phyloP scores from a whole-genome alignment of 2,329 filamentous ascomycete species.

The Penicillium sp. region DNA sequence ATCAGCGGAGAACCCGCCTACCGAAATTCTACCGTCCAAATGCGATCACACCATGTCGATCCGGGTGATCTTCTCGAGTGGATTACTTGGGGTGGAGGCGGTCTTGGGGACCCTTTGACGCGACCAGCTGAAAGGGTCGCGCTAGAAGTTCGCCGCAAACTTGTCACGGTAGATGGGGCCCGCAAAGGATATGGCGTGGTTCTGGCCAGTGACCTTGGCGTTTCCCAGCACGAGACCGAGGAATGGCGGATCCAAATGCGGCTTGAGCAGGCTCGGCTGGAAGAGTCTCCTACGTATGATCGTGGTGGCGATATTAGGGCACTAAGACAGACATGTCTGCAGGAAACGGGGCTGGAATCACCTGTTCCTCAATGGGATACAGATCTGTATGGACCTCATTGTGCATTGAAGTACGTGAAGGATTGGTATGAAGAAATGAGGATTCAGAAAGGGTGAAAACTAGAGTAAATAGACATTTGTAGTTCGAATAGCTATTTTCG shows the following conservation, averaged over 20 bases:
- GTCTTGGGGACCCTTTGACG: conserved; percentile 49
- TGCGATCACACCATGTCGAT: conserved; percentile 48
- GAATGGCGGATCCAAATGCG: conserved; percentile 35
- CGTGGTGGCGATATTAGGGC: conserved; percentile 45
- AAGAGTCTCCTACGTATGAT: conserved; percentile 37
- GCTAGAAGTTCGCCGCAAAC: conserved; percentile 46
- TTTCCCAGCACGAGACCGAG: conserved; percentile 39
- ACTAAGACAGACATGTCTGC: conserved; percentile 36
- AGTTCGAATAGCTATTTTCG: too few species aligned
- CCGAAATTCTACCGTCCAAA: conserved; percentile 45
- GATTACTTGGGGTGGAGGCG: conserved; percentile 53
- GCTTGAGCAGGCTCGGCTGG: conserved; percentile 19
- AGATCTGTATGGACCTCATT: conserved; percentile 49
- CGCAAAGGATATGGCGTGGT: conserved; percentile 48
- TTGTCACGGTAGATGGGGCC: conserved; percentile 47
- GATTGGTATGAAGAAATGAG: conserved; percentile 39
- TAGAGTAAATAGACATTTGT: not conserved
- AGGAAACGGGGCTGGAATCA: conserved; percentile 46
- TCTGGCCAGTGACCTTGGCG: conserved; percentile 37
- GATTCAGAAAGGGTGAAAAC: conserved; percentile 8
- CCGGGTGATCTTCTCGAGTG: conserved; percentile 52
- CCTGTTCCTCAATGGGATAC: conserved; percentile 48
- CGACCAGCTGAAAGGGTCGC: conserved; percentile 47
- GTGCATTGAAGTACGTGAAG: conserved; percentile 44
- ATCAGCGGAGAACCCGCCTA: conserved; percentile 31